phyloP scores from a whole-genome alignment of 2,329 filamentous ascomycete genomes.

The Ampelomyces quisqualis region DNA sequence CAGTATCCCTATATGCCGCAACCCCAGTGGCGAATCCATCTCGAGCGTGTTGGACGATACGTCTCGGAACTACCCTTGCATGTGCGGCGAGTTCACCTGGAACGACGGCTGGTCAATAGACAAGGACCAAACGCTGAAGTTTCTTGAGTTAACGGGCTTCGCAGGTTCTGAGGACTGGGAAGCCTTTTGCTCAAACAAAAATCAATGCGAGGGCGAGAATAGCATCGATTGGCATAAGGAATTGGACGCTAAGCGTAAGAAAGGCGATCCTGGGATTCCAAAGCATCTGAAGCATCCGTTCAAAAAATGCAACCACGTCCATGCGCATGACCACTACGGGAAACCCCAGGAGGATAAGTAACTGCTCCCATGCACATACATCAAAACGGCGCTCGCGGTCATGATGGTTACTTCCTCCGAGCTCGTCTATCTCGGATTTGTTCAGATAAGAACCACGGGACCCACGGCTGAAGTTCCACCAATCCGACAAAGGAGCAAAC shows the following conservation, averaged over 20 bases:
- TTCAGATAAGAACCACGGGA: too few relatives aligned
- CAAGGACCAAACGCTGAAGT: conserved; percentile 9
- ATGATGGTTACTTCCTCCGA: too few relatives aligned
- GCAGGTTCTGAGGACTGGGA: conserved; percentile 12
- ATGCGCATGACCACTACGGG: too few relatives aligned
- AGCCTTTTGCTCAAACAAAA: conserved; percentile 8
- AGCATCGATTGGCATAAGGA: conserved; percentile 3
- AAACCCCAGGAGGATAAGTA: too few relatives aligned
- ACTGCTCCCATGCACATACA: too few relatives aligned
- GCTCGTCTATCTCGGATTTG: too few relatives aligned
- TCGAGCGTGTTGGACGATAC: conserved; percentile 7
- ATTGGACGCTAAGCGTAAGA: background rate
- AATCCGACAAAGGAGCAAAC: too few relatives aligned
- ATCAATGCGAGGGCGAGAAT: conserved; percentile 1
- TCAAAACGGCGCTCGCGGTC: too few relatives aligned
- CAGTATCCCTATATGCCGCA: conserved; percentile 12
- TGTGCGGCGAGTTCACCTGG: conserved; percentile 20
- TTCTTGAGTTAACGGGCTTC: conserved; percentile 4
- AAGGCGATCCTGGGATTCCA: background rate
- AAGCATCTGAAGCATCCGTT: conserved; percentile 8
- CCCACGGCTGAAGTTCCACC: too few relatives aligned
- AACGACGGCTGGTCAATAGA: background rate
- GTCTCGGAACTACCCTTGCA: conserved; percentile 17
- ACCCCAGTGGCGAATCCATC: conserved; percentile 17
- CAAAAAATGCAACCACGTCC: too few relatives aligned